Evolutionary conservation across 2,329 filamentous ascomycete species (phyloP).

Genomic region (Pestalotiopsis sp.): DNA sequence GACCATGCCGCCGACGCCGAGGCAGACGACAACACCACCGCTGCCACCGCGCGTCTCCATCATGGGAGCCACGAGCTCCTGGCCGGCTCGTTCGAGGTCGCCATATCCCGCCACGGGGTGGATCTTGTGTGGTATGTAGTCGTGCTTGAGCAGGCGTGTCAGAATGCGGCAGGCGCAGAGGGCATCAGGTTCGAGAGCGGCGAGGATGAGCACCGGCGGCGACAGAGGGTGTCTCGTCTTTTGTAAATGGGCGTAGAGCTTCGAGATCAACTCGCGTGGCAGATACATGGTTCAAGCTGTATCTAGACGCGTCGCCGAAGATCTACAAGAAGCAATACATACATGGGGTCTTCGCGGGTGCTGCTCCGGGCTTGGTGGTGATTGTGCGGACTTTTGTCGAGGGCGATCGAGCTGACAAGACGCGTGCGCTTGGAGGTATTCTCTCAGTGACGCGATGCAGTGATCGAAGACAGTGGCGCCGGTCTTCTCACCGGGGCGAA

Average conservation of each 20-base stretch:
- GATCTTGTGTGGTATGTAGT: slow-evolving; percentile 97
- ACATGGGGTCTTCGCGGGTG: slow-evolving; percentile 11
- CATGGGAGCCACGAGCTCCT: slow-evolving; percentile 80
- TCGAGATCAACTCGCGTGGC: slow-evolving; percentile 82
- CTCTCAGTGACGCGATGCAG: neutral
- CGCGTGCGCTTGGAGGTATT: neutral
- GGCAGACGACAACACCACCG: slow-evolving; percentile 86
- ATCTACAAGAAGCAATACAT: slow-evolving; percentile 32
- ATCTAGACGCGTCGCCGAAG: slow-evolving; percentile 33
- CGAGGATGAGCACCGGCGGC: slow-evolving; percentile 86
- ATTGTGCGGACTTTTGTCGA: neutral
- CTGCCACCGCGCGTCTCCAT: slow-evolving; percentile 80
- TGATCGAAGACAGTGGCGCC: neutral
- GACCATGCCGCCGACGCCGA: slow-evolving; percentile 89
- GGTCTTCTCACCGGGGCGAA: neutral
- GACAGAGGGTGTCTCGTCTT: slow-evolving; percentile 85
- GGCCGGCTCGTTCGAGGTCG: slow-evolving; percentile 79
- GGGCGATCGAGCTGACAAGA: neutral
- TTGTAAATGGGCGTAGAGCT: slow-evolving; percentile 88
- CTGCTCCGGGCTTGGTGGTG: slow-evolving; percentile 10
- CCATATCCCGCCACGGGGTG: slow-evolving; percentile 91
- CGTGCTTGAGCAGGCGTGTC: slow-evolving; percentile 88
- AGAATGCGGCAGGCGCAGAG: slow-evolving; percentile 95
- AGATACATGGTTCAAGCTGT: slow-evolving; percentile 75
- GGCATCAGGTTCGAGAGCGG: slow-evolving; percentile 91